These are phyloP conservation scores for Trametes polyzona DNA, from an alignment of 1,284 basidiomycete species.

Conservation along the genomic window DNA sequence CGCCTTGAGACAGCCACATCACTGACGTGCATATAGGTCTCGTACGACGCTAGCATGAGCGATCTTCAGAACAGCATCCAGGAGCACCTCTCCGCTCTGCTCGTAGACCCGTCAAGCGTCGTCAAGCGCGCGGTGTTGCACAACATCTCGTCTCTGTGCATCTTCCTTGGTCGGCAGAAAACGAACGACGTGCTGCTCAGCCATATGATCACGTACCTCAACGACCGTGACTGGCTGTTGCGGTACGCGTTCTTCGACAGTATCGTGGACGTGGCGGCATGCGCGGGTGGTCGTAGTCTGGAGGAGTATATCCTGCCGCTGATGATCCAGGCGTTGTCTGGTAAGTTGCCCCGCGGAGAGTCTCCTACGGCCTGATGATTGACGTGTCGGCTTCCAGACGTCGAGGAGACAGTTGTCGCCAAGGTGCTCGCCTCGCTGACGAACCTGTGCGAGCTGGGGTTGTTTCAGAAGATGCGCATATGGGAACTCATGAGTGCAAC, in stretches of 20 bases:
- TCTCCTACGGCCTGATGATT: conserved; percentile 31
- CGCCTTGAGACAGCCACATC: too few relatives aligned
- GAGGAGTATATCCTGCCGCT: conserved; percentile 92
- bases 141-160: conserved; percentile 86
- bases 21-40: conserved; percentile 57
- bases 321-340: conserved; percentile 91
- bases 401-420: conserved; percentile 92
- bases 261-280: conserved; percentile 92
- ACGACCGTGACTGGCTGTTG: conserved; percentile 93
- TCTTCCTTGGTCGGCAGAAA: conserved; percentile 90
- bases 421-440: conserved; percentile 86
- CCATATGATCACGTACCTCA: conserved; percentile 98
- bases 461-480: conserved; percentile 91
- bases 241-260: conserved; percentile 94
- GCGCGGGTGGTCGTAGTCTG: conserved; percentile 84
- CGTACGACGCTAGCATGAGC: conserved; percentile 84
- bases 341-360: conserved; percentile 47
- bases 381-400: conserved; percentile 67
- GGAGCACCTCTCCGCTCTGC: conserved; percentile 81
- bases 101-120: conserved; percentile 76
- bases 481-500: conserved; percentile 92
- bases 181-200: conserved; percentile 95
- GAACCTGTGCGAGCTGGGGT: conserved; percentile 82
- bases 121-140: conserved; percentile 79
- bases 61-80: conserved; percentile 88